phyloP scores from a whole-genome alignment of 441 rosid genomes.

The Populus trichocarpa region DNA sequence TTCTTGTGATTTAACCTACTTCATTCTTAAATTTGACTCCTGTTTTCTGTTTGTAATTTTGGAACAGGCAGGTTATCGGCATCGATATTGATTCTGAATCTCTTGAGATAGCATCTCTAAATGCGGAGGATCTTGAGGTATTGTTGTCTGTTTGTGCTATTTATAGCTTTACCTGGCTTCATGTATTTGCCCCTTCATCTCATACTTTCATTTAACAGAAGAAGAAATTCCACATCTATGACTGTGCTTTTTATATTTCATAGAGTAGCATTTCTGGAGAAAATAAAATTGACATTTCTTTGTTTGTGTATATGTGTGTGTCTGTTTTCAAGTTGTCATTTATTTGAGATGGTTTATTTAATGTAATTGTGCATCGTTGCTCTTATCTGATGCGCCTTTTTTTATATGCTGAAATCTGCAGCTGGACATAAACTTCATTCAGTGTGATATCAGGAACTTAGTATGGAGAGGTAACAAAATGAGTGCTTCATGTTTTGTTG shows the following conservation, averaged over 20 bases:
- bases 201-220: not conserved
- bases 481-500: not conserved
- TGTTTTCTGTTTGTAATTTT: slow-evolving; percentile 9
- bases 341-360: not conserved
- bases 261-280: not conserved
- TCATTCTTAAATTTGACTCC: not conserved
- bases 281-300: not conserved
- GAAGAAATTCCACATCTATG: not conserved
- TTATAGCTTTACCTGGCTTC: not conserved
- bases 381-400: slow-evolving; percentile 18
- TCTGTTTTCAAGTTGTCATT: not conserved
- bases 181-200: not conserved
- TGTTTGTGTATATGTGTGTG: not conserved
- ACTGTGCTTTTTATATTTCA: not conserved
- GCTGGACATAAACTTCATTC: slow-evolving; percentile 80
- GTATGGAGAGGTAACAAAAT: slow-evolving; percentile 58
- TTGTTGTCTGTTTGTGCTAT: not conserved
- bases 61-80: slow-evolving; percentile 68
- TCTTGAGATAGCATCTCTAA: slow-evolving; percentile 65
- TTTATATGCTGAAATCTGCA: slow-evolving; percentile 32
- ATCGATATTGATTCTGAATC: slow-evolving; percentile 74
- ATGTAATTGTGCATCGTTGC: not conserved
- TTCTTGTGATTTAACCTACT: not conserved
- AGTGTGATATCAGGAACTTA: slow-evolving; percentile 61
- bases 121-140: slow-evolving; percentile 92